Percentiles rank a stretch among this genome's conserved stretches.
Evolutionary conservation across 202 grass and related monocot genomes (phyloP).

Genomic region (Tripidium arundinaceum): DNA sequence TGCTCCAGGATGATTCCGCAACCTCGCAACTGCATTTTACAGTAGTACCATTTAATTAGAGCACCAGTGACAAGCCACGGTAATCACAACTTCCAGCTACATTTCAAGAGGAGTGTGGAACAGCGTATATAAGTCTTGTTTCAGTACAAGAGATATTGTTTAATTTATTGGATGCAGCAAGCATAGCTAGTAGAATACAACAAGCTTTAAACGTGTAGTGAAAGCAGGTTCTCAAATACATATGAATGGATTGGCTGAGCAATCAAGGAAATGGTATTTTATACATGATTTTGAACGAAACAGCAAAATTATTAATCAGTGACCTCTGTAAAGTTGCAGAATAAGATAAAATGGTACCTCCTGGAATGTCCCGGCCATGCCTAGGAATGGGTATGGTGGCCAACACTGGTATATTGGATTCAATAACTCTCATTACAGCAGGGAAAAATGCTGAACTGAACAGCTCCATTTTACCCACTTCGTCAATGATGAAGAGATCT

Average conservation of each 20-base stretch:
- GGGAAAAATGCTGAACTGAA: slow-evolving; percentile 79
- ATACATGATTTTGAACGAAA: not conserved
- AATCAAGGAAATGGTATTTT: not conserved
- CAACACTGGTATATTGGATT: slow-evolving; percentile 70
- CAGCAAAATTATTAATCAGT: not conserved
- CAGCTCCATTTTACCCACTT: slow-evolving; percentile 97
- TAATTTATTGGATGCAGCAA: not conserved
- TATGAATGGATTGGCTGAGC: not conserved
- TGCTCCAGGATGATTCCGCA: slow-evolving; percentile 95
- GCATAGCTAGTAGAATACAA: not conserved
- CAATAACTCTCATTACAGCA: slow-evolving; percentile 76
- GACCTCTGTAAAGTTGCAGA: not conserved
- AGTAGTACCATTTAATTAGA: not conserved
- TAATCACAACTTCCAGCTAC: not conserved
- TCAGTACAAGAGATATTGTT: not conserved
- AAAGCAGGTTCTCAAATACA: not conserved
- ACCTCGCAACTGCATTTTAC: slow-evolving; percentile 64
- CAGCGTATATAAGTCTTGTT: not conserved
- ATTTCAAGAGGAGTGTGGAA: not conserved
- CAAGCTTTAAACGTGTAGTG: not conserved
- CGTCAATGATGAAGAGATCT: slow-evolving; percentile 87
- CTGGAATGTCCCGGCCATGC: slow-evolving; percentile 77
- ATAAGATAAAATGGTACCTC: slow-evolving; percentile 56
- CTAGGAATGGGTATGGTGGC: slow-evolving; percentile 69
- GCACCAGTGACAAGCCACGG: not conserved